Evolutionary conservation across 2,329 filamentous ascomycete genomes (phyloP).

Genomic region (Cordyceps tenuipes): DNA sequence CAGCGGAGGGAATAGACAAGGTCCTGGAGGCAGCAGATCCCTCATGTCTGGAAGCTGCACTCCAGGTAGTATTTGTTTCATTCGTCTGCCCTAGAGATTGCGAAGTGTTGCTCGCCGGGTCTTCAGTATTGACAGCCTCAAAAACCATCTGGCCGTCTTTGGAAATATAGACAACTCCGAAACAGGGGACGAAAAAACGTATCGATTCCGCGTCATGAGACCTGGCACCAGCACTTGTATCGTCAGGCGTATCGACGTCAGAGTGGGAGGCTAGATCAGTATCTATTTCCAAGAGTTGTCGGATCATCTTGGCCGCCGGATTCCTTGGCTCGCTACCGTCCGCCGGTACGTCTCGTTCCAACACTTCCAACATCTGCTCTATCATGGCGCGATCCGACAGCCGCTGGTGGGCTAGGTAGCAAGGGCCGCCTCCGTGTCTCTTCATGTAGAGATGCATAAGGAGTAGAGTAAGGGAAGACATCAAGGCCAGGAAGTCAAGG

Average conservation of each 20-base stretch:
- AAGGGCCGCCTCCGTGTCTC: neutral
- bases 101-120: neutral
- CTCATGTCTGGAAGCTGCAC: neutral
- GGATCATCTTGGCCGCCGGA: neutral
- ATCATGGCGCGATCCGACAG: conserved; percentile 13
- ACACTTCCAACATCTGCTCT: conserved; percentile 6
- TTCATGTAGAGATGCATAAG: conserved; percentile 27
- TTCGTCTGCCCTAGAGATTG: neutral
- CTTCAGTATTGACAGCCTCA: neutral
- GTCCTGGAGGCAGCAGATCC: neutral
- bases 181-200: neutral
- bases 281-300: neutral
- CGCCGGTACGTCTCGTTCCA: neutral
- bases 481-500: conserved; percentile 30
- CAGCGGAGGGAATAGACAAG: neutral
- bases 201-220: neutral
- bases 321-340: neutral
- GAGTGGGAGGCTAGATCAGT: neutral
- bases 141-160: neutral
- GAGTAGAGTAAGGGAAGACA: conserved; percentile 29
- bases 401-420: conserved; percentile 11
- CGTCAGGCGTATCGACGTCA: neutral
- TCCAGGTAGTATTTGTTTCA: neutral
- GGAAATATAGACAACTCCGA: neutral
- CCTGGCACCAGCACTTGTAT: neutral